Percentiles rank a stretch among this genome's conserved stretches.
Evolutionary conservation across 345 rosid genomes (phyloP).

Genomic region (Pugionium dolabratum): DNA sequence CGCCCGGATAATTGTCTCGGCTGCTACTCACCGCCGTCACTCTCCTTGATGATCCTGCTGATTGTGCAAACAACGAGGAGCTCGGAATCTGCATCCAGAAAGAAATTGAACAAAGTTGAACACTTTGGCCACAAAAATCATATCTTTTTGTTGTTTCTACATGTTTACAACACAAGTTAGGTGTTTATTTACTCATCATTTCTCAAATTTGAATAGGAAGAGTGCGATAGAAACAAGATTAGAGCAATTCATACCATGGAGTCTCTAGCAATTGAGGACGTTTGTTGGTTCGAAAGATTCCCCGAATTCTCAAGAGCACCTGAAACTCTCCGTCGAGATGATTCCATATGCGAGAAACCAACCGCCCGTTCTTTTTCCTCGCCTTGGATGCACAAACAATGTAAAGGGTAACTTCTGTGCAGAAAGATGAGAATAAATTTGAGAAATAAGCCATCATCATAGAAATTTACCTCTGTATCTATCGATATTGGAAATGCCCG

Average conservation of each 20-base stretch:
- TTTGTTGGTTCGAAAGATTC: conserved; percentile 70
- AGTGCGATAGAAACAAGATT: neutral
- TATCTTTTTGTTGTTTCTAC: neutral
- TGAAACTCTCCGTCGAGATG: conserved; percentile 64
- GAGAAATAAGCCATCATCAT: neutral
- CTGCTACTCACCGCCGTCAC: conserved; percentile 49
- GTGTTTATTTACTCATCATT: no score
- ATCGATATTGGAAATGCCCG: conserved; percentile 51
- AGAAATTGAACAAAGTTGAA: neutral
- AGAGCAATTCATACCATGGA: conserved; percentile 43
- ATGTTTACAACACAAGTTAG: no score
- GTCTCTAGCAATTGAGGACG: conserved; percentile 41
- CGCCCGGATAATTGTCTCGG: conserved; percentile 53
- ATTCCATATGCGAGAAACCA: conserved; percentile 58
- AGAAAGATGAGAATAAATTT: neutral
- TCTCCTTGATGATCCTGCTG: conserved; percentile 62
- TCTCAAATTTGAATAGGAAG: neutral
- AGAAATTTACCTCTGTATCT: conserved; percentile 54
- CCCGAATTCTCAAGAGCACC: conserved; percentile 59
- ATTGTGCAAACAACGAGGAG: conserved; percentile 57
- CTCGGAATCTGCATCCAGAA: conserved; percentile 50
- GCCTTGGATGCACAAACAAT: conserved; percentile 41
- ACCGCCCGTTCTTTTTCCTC: conserved; percentile 52
- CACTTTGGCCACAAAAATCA: neutral
- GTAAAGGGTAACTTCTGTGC: conserved; percentile 7